Evolutionary conservation across 192 early-diverging fungal species (phyloP), one percentile per base, ranked within the genome.

Genomic region (Geranomyces michiganensis): DNA sequence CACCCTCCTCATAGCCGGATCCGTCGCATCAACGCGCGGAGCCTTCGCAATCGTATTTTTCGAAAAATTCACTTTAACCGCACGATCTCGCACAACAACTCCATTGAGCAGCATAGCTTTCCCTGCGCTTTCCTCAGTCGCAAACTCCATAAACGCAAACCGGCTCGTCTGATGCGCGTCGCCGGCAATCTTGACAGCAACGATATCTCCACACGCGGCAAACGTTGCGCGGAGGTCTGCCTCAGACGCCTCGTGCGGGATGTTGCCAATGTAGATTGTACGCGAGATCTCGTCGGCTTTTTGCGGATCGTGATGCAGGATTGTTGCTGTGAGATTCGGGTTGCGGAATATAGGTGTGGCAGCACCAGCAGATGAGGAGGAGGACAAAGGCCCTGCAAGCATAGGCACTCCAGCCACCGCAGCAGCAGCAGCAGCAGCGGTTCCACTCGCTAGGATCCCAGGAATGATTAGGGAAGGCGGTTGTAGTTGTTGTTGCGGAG

Each of bases 101-200:
- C 90, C 90, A 65, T 88, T 89, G 79, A 91, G 83, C 58, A 74
- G 68, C 71, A 92, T 72, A 0, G 90, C 92, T 12, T 75, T 72
- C 47, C 85, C 79, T 7, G 88, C 87, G 3, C 71, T 79, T 9
- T 81, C 83, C 36, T 77, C 65, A 22, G 81, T 84, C 0, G 36
- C 90, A 83, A 92, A 93, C 83, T 92, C 91, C 41, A 93, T 78
- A 73, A 93, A 93, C 6, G 92, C 90, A 83, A 90, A 93, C 15
- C 92, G 49, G 21, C 85, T 89, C 0, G 81, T 80, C 73, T 90
- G 87, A 31, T 79, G 66, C 10, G 81, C 83, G 65, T 92, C 90
- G 0, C 92, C 92, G 0, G 92, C 91, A 85, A 93, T 89, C 59
- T 91, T 92, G 21, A 91, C 83, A 51, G 85, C 87, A 6, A 85